A percentile compares a stretch with the other conserved stretches of the same genome.
These are phyloP conservation scores for Boletellus ananas DNA, from an alignment of 768 basidiomycete species.

Conservation along the genomic window DNA sequence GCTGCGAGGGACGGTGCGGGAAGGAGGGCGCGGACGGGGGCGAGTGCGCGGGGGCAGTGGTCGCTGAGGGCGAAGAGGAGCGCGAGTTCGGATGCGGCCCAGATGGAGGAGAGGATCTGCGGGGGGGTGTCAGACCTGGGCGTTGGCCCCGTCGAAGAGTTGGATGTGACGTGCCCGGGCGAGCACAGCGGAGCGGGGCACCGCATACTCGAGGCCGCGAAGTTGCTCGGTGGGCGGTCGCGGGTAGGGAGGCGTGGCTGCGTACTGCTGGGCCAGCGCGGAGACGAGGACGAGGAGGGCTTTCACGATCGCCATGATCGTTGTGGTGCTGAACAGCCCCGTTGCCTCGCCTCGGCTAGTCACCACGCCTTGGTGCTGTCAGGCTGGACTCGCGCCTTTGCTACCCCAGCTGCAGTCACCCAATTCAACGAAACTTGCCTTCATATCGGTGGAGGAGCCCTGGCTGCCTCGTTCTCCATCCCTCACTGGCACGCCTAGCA, in stretches of 20 bases:
- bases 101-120: slow-evolving; percentile 1
- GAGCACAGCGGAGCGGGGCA: background rate
- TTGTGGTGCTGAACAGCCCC: too few relatives aligned
- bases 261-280: background rate
- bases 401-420: too few relatives aligned
- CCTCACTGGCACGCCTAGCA: too few relatives aligned
- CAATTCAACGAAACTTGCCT: too few relatives aligned
- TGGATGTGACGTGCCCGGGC: background rate
- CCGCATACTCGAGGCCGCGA: background rate
- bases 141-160: background rate
- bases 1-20: background rate
- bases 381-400: too few relatives aligned
- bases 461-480: too few relatives aligned
- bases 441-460: too few relatives aligned
- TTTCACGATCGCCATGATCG: slow-evolving; percentile 8
- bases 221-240: slow-evolving; percentile 10
- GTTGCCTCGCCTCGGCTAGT: too few relatives aligned
- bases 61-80: slow-evolving; percentile 1
- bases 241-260: slow-evolving; percentile 14
- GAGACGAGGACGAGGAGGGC: slow-evolving; percentile 4
- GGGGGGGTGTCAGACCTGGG: background rate
- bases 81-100: slow-evolving; percentile 7
- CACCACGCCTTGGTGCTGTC: too few relatives aligned
- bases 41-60: slow-evolving; percentile 2
- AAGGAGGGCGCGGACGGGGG: slow-evolving; percentile 1